Percentiles rank a stretch among this genome's conserved stretches.
Conservation (phyloP, 331 rosid species). For the Acacia concinna region DNA sequence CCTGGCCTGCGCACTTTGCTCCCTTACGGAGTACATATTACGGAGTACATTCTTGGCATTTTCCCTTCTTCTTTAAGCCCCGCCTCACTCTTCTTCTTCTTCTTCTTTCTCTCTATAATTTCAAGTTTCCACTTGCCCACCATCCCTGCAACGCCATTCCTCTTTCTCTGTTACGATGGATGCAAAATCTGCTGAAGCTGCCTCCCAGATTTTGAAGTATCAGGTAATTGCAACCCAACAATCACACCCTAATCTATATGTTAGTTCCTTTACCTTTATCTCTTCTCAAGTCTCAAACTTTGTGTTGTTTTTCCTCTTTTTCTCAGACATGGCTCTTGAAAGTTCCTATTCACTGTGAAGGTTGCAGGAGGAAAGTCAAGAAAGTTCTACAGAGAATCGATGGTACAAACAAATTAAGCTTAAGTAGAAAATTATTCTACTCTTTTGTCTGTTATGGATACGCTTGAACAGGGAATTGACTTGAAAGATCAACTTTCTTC, state of each 20-base stretch:
- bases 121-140: constrained; percentile 28
- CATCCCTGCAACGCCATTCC: constrained; percentile 2
- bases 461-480: constrained; percentile 11
- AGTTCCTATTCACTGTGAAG: constrained; percentile 78
- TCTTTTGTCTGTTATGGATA: constrained; percentile 19
- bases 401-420: constrained; percentile 47
- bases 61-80: constrained; percentile 29
- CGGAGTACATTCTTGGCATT: constrained; percentile 45
- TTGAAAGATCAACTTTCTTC: constrained; percentile 17
- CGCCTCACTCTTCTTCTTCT: constrained; percentile 30
- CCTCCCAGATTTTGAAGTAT: constrained; percentile 49
- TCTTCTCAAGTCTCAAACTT: not conserved
- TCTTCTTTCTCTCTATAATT: constrained; percentile 13
- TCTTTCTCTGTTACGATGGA: constrained; percentile 45
- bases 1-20: constrained; percentile 39
- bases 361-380: constrained; percentile 83
- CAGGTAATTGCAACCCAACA: constrained; percentile 36
- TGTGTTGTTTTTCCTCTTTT: not conserved
- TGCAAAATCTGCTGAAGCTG: constrained; percentile 40
- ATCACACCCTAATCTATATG: not conserved
- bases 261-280: not conserved
- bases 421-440: not conserved
- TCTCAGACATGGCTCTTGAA: constrained; percentile 21
- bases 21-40: constrained; percentile 30
- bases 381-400: constrained; percentile 76